Conservation (phyloP, 2,329 filamentous ascomycete species). For the Trichophyton verrucosum region DNA sequence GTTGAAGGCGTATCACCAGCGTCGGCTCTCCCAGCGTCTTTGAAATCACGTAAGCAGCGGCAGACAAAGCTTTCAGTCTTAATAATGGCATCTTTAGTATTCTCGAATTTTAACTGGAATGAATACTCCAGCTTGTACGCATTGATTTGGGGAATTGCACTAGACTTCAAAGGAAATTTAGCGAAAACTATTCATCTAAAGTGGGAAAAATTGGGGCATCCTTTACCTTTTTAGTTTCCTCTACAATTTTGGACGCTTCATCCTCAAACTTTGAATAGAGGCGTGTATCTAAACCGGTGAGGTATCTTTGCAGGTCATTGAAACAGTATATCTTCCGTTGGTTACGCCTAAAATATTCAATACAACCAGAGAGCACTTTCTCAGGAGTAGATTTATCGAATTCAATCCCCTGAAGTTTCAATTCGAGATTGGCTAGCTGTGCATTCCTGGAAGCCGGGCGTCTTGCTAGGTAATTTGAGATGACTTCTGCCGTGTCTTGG, state of each 20-base stretch:
- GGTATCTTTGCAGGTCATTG: slow-evolving; percentile 29
- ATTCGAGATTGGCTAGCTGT: slow-evolving; percentile 26
- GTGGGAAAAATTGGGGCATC: background rate
- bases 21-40: slow-evolving; percentile 16
- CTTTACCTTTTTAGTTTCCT: background rate
- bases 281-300: slow-evolving; percentile 20
- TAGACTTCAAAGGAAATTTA: background rate
- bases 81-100: slow-evolving; percentile 17
- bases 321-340: slow-evolving; percentile 36
- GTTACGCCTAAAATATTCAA: slow-evolving; percentile 31
- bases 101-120: slow-evolving; percentile 25
- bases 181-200: background rate
- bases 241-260: slow-evolving; percentile 14
- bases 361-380: slow-evolving; percentile 27
- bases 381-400: slow-evolving; percentile 8
- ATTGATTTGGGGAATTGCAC: slow-evolving; percentile 28
- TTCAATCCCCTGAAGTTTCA: slow-evolving; percentile 12
- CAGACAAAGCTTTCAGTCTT: slow-evolving; percentile 27
- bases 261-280: slow-evolving; percentile 17
- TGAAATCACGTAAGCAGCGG: slow-evolving; percentile 28
- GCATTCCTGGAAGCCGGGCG: slow-evolving; percentile 33
- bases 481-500: slow-evolving; percentile 22
- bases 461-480: slow-evolving; percentile 24
- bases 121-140: slow-evolving; percentile 34
- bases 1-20: slow-evolving; percentile 19